Evolutionary conservation across 2,329 filamentous ascomycete genomes (phyloP).

Genomic region (Helotiales sp.): DNA sequence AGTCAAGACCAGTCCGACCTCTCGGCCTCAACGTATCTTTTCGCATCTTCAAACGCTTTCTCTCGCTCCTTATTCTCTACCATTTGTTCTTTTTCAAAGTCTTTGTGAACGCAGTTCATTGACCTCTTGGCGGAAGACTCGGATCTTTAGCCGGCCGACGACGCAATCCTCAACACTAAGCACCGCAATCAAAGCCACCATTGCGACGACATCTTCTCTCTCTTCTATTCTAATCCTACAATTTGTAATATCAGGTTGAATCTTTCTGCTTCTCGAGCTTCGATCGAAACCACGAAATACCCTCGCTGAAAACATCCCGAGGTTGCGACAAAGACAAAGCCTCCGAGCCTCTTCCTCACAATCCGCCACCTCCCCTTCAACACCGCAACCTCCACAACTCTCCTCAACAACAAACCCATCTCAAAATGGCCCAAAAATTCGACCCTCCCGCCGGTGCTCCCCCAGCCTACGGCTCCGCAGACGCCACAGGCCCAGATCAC

Average conservation of each 20-base stretch:
- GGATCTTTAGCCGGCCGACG: neutral
- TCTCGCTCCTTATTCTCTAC: neutral
- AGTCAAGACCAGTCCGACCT: neutral
- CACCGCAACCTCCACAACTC: neutral
- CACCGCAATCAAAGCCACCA: too few species aligned
- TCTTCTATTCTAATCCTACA: neutral
- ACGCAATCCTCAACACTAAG: constrained; percentile 2
- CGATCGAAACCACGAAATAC: neutral
- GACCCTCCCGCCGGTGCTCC: constrained; percentile 21
- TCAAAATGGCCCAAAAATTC: constrained; percentile 25
- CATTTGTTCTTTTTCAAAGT: neutral
- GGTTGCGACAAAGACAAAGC: neutral
- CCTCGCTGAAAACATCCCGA: constrained; percentile 4
- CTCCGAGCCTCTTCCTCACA: neutral
- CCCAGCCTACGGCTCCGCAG: constrained; percentile 25
- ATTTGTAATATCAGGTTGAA: neutral
- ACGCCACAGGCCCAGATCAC: neutral
- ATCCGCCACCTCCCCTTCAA: neutral
- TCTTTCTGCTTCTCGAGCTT: neutral
- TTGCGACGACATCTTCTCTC: neutral
- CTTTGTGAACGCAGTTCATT: neutral
- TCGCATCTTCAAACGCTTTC: neutral
- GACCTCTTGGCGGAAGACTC: neutral
- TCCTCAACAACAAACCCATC: neutral
- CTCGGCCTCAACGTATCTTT: neutral